Base-by-base conservation (phyloP, 495 filamentous ascomycete genomes). In the Penicillium soppii region DNA sequence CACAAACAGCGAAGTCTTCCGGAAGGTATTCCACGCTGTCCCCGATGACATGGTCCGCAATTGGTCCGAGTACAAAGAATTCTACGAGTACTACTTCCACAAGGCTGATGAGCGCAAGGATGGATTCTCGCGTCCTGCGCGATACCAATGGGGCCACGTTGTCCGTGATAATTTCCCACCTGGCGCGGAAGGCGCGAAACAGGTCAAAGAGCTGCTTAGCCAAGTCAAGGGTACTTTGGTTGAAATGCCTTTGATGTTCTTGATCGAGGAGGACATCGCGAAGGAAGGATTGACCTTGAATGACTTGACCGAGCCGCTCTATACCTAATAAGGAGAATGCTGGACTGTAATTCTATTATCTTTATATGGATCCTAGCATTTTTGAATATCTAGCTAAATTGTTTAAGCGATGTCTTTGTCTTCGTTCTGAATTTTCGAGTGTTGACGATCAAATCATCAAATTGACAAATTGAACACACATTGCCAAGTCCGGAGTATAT, bases 171-270 rank as follows among this genome's bases (percentile, higher is more conserved):
- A 95, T 59, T 96, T 96, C 56, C 64, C 80, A 48, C 78, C 59
- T 58, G 85, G 84, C 4, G 67, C 71, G 1, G 68, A 81, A 73
- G 92, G 71, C 15, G 71, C 83, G 20, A 64, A 62, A 27, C 87
- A 94, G 74, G 78, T 97, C 32, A 97, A 97, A 77, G 90, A 89
- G 27, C 75, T 84, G 68, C 69, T 97, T 48, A 82, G 80, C 47
- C 77, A 79, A 43, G 78, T 96, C 12, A 84, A 84, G 56, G 92
- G 92, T 0, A 90, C 82, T 12, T 62, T 96, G 36, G 91, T 96
- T 19, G 88, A 96, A 75, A 96, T 96, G 92, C 90, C 92, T 43
- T 72, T 97, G 58, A 75, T 88, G 55, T 97, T 97, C 69, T 69
- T 97, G 65, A 85, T 85, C 58, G 88, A 90, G 21, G 82, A 89